Evolutionary conservation across 2,329 filamentous ascomycete species (phyloP).

Genomic region (Capronia epimyces): DNA sequence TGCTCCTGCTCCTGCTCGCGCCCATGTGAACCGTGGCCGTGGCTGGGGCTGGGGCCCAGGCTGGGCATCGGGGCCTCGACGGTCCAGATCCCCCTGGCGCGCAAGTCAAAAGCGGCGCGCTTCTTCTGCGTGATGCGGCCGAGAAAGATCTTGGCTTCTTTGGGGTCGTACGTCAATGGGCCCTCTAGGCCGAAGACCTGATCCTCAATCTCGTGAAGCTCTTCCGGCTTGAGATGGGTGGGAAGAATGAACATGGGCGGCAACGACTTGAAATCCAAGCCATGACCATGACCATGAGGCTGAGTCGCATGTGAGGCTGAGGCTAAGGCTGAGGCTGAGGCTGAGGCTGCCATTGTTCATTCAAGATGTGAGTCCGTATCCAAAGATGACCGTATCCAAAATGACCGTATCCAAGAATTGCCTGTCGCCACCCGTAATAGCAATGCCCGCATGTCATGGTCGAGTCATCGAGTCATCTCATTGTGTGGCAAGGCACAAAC

Average conservation of each 20-base stretch:
- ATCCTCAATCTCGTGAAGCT: slow-evolving; percentile 60
- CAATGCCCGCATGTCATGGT: too few species aligned
- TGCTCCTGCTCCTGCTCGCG: neutral
- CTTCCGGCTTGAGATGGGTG: slow-evolving; percentile 60
- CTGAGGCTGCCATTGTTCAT: too few species aligned
- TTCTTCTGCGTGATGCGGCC: slow-evolving; percentile 65
- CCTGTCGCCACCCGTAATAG: too few species aligned
- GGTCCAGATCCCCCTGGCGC: slow-evolving; percentile 56
- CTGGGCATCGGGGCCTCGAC: slow-evolving; percentile 32
- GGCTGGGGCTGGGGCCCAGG: neutral
- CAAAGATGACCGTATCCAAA: too few species aligned
- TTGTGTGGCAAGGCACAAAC: too few species aligned
- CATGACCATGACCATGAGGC: neutral
- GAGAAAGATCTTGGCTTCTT: slow-evolving; percentile 67
- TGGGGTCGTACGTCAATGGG: slow-evolving; percentile 63
- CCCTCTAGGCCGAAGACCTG: slow-evolving; percentile 52
- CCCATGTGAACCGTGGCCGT: neutral
- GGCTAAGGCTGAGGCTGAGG: too few species aligned
- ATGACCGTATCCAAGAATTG: too few species aligned
- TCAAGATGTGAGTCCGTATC: neutral
- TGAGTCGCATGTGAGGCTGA: too few species aligned
- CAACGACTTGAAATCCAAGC: slow-evolving; percentile 29
- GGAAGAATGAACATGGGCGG: slow-evolving; percentile 69
- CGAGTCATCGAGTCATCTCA: too few species aligned
- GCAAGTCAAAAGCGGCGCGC: slow-evolving; percentile 71